These are phyloP conservation scores for Nemania abortiva DNA, from an alignment of 2,329 filamentous ascomycete genomes.

Conservation along the genomic window DNA sequence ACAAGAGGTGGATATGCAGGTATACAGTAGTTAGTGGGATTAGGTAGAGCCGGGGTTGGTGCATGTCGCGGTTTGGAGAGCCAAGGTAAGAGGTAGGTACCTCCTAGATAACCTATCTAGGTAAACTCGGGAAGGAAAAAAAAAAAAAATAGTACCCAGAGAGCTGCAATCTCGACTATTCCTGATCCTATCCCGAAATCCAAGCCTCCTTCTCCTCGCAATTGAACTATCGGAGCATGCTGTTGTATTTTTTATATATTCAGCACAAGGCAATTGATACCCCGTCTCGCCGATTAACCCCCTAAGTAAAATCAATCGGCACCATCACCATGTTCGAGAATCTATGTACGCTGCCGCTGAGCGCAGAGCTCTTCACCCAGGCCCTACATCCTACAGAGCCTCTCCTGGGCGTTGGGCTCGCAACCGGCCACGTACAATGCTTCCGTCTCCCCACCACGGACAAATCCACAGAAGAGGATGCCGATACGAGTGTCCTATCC, in stretches of 20 bases:
- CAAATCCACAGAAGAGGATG: slow-evolving; percentile 64
- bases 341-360: slow-evolving; percentile 87
- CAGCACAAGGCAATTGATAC: slow-evolving; percentile 8
- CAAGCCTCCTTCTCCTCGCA: neutral
- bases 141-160: neutral
- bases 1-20: neutral
- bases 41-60: too few relatives aligned
- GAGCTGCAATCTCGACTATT: neutral
- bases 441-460: slow-evolving; percentile 75
- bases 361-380: slow-evolving; percentile 88
- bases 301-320: neutral
- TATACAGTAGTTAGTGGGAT: too few relatives aligned
- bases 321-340: slow-evolving; percentile 81
- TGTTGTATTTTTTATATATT: neutral
- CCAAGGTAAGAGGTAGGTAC: too few relatives aligned
- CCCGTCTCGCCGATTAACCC: neutral
- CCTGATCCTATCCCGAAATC: neutral
- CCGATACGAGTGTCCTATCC: slow-evolving; percentile 63
- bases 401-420: slow-evolving; percentile 86
- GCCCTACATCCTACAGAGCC: slow-evolving; percentile 87
- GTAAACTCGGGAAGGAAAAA: too few relatives aligned
- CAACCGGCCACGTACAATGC: slow-evolving; percentile 86
- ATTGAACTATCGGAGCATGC: slow-evolving; percentile 17
- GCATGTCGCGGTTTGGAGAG: neutral
- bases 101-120: too few relatives aligned